phyloP scores from a whole-genome alignment of 371 early-diverging fungal genomes.

The Saksenaea oblongispora region DNA sequence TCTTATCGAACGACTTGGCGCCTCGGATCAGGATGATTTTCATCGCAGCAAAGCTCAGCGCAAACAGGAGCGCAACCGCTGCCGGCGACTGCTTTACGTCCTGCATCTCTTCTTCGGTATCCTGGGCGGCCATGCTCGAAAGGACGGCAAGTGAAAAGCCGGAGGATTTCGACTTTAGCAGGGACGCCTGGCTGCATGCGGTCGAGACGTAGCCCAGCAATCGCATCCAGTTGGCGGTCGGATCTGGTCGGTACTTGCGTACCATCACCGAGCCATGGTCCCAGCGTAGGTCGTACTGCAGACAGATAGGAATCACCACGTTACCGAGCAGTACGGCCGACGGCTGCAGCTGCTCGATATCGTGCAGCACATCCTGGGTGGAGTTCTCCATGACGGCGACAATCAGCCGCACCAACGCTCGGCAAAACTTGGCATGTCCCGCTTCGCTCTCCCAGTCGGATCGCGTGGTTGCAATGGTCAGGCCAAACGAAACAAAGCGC shows the following conservation, averaged over 20 bases:
- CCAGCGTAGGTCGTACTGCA: constrained; percentile 46
- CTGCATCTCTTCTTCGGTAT: constrained; percentile 7
- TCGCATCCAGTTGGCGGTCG: constrained; percentile 46
- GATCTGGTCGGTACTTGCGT: constrained; percentile 29
- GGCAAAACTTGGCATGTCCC: constrained; percentile 40
- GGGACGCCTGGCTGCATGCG: constrained; percentile 40
- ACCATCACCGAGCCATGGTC: constrained; percentile 32
- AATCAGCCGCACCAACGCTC: constrained; percentile 55
- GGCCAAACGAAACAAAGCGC: constrained; percentile 48
- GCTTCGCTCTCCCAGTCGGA: constrained; percentile 46
- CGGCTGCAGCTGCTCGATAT: constrained; percentile 47
- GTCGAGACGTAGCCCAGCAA: constrained; percentile 34
- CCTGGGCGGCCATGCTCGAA: constrained; percentile 7
- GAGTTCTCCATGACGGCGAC: constrained; percentile 59
- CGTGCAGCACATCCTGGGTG: constrained; percentile 49
- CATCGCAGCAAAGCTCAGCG: constrained; percentile 56
- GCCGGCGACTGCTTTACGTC: constrained; percentile 33
- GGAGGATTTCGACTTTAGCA: constrained; percentile 35
- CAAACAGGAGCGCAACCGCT: constrained; percentile 27
- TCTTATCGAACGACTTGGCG: constrained; percentile 37
- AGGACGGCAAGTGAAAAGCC: constrained; percentile 35
- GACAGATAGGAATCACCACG: constrained; percentile 55
- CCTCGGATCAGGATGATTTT: constrained; percentile 60
- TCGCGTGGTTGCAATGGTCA: constrained; percentile 38
- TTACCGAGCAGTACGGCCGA: constrained; percentile 49